Evolutionary conservation across 1,284 basidiomycete species (phyloP).

Genomic region (Apiotrichum brassicae): DNA sequence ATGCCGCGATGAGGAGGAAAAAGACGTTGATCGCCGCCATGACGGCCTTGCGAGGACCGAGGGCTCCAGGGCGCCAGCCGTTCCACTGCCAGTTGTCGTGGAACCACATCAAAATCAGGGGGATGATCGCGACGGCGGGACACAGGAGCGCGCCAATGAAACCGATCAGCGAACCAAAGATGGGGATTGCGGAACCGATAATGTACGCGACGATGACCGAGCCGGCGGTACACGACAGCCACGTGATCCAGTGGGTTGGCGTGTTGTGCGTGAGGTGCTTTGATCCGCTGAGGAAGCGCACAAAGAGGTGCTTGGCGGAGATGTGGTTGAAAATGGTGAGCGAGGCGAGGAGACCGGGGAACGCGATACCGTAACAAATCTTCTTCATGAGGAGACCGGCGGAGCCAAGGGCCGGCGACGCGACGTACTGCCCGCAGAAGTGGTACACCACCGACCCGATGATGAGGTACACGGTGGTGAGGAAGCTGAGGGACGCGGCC

Average conservation of each 20-base stretch:
- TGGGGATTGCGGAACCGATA: conserved; percentile 18
- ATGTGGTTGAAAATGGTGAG: conserved; percentile 17
- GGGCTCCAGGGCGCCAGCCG: conserved; percentile 6
- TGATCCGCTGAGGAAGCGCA: conserved; percentile 31
- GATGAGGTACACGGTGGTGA: conserved; percentile 20
- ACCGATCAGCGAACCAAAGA: conserved; percentile 26
- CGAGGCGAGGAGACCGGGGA: conserved; percentile 30
- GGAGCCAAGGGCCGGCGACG: conserved; percentile 30
- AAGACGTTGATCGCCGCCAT: conserved; percentile 22
- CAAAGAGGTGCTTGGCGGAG: conserved; percentile 27
- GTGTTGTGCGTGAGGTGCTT: conserved; percentile 33
- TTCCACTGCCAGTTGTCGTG: conserved; percentile 19
- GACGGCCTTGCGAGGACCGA: conserved; percentile 10
- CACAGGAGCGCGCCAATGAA: conserved; percentile 29
- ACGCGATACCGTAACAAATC: conserved; percentile 41
- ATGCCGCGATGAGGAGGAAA: conserved; percentile 25
- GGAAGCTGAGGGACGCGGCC: conserved; percentile 15
- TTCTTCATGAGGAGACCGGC: conserved; percentile 27
- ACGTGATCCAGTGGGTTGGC: conserved; percentile 30
- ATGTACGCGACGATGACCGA: conserved; percentile 24
- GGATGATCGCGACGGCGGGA: conserved; percentile 16
- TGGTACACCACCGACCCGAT: conserved; percentile 26
- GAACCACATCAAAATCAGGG: conserved; percentile 31
- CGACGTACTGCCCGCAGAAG: conserved; percentile 26
- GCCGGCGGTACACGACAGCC: conserved; percentile 25